Percentiles rank a stretch among this genome's conserved stretches.
Evolutionary conservation across 1,139 yeast species (phyloP).

Genomic region (Wickerhamiella pararugosa): DNA sequence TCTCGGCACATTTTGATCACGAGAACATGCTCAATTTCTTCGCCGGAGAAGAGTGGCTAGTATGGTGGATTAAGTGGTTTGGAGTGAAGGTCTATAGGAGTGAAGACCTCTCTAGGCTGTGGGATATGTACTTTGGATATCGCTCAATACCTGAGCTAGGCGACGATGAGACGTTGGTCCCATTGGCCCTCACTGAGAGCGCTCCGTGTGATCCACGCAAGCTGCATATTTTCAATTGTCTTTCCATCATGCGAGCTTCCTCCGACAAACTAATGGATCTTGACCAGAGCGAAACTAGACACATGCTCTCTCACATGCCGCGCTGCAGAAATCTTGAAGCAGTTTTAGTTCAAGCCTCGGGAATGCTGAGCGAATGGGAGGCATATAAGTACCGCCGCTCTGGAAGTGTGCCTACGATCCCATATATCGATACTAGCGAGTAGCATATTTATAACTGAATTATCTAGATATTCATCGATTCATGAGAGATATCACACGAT

Average conservation of each 20-base stretch:
- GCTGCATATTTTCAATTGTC: slow-evolving; percentile 59
- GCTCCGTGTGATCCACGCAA: slow-evolving; percentile 56
- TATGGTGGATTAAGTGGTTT: slow-evolving; percentile 90
- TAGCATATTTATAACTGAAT: too few relatives aligned
- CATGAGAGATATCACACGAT: too few relatives aligned
- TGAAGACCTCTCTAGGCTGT: slow-evolving; percentile 68
- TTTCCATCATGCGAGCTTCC: slow-evolving; percentile 69
- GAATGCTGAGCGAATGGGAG: neutral
- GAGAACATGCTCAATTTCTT: slow-evolving; percentile 53
- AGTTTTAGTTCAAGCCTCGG: slow-evolving; percentile 47
- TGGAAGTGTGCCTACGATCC: too few relatives aligned
- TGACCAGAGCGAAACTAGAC: slow-evolving; percentile 81
- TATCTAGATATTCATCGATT: too few relatives aligned
- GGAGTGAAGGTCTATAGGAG: slow-evolving; percentile 83
- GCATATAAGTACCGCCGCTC: too few relatives aligned
- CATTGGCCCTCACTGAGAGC: slow-evolving; percentile 9
- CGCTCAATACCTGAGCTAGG: slow-evolving; percentile 22
- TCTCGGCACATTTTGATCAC: slow-evolving; percentile 62
- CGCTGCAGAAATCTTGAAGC: slow-evolving; percentile 44
- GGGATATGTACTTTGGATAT: slow-evolving; percentile 83
- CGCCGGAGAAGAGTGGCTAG: slow-evolving; percentile 74
- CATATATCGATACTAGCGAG: too few relatives aligned
- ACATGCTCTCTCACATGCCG: slow-evolving; percentile 47
- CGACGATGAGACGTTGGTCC: neutral
- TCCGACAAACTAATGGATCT: slow-evolving; percentile 67